These are phyloP conservation scores for Alternaria ventricosa DNA, from an alignment of 2,329 filamentous ascomycete genomes.

Conservation along the genomic window DNA sequence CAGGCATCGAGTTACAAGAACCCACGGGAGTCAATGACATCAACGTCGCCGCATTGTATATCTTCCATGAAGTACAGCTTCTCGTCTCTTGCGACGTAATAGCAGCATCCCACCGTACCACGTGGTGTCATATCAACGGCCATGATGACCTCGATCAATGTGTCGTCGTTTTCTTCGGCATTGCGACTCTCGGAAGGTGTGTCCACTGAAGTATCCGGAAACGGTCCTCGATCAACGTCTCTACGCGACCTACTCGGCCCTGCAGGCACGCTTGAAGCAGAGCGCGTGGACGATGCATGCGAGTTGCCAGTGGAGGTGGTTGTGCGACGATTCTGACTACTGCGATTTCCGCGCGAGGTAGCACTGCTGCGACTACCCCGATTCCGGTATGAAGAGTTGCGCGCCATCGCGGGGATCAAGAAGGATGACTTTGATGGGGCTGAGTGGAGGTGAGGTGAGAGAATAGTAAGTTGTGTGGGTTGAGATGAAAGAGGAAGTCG, in stretches of 20 bases:
- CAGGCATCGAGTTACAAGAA: not conserved
- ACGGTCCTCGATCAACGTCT: not conserved
- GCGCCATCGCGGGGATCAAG: slow-evolving; percentile 16
- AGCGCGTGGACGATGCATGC: slow-evolving; percentile 14
- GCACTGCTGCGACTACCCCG: slow-evolving; percentile 16
- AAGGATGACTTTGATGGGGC: not conserved
- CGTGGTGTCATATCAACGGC: slow-evolving; percentile 77
- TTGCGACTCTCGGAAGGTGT: slow-evolving; percentile 5
- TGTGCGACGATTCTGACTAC: slow-evolving; percentile 8
- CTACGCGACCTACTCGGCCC: not conserved
- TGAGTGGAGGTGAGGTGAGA: not conserved
- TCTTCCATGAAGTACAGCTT: slow-evolving; percentile 80
- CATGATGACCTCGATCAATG: slow-evolving; percentile 75
- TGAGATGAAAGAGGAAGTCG: slow-evolving; percentile 20
- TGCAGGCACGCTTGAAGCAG: slow-evolving; percentile 13
- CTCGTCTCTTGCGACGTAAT: slow-evolving; percentile 75
- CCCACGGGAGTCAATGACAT: slow-evolving; percentile 60
- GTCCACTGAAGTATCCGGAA: not conserved
- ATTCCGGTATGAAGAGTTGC: slow-evolving; percentile 10
- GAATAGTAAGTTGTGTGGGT: not conserved
- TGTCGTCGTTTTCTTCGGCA: slow-evolving; percentile 57
- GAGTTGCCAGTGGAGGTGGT: slow-evolving; percentile 8
- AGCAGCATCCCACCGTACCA: slow-evolving; percentile 80
- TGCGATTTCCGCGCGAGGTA: slow-evolving; percentile 13
- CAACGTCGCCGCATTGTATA: slow-evolving; percentile 70